phyloP scores from a whole-genome alignment of 2,329 filamentous ascomycete species.

The Pseudogymnoascus sp. region DNA sequence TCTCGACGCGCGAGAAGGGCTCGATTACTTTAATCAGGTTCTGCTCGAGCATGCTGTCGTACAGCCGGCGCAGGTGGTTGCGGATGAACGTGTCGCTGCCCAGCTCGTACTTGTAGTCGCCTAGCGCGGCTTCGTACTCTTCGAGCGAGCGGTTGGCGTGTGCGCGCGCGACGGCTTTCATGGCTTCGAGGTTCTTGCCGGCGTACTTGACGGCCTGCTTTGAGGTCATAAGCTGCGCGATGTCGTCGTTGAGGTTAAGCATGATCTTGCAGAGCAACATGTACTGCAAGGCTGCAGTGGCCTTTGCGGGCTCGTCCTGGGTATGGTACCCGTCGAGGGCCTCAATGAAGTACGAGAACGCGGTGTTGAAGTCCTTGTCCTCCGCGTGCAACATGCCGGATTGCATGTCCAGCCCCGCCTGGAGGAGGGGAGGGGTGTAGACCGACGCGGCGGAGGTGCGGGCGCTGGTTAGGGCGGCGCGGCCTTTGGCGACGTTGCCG shows the following conservation, averaged over 20 bases:
- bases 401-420: conserved; percentile 98
- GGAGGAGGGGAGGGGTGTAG: conserved; percentile 89
- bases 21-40: conserved; percentile 99
- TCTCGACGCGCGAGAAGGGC: conserved; percentile 94
- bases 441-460: conserved; percentile 93
- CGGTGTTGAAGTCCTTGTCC: conserved; percentile 97
- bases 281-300: conserved; percentile 97
- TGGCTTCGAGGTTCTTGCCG: conserved; percentile 90
- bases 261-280: conserved; percentile 99
- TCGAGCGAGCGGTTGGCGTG: conserved; percentile 93
- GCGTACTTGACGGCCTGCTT: conserved; percentile 97
- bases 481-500: conserved; percentile 91
- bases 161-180: conserved; percentile 96
- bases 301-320: conserved; percentile 79
- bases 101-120: conserved; percentile 85
- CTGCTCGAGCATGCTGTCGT: conserved; percentile 98
- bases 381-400: conserved; percentile 98
- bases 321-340: conserved; percentile 94
- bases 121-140: conserved; percentile 91
- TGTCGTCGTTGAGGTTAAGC: conserved; percentile 94
- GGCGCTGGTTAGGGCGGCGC: conserved; percentile 87
- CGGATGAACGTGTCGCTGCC: conserved; percentile 94
- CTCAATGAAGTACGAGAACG: conserved; percentile 98
- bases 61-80: conserved; percentile 88
- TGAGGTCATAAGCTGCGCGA: conserved; percentile 86